Percentiles rank a stretch among this genome's conserved stretches.
Evolutionary conservation across 257 asterid species (phyloP).

Genomic region (Salvia rosmarinus): DNA sequence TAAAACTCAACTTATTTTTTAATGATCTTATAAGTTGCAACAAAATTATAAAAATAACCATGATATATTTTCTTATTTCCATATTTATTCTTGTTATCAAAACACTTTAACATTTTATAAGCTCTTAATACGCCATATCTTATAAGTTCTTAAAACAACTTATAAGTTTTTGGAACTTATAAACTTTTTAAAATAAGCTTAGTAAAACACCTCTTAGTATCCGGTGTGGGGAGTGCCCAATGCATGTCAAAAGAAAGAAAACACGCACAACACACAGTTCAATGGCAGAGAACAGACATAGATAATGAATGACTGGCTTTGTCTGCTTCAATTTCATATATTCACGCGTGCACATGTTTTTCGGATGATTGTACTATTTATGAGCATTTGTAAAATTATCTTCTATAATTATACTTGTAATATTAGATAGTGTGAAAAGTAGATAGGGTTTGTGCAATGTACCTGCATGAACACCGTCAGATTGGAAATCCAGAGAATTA

Average conservation of each 20-base stretch:
- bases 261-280: constrained; percentile 16
- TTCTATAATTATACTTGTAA: background rate
- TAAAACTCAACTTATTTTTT: too few species aligned
- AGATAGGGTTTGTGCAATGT: constrained; percentile 19
- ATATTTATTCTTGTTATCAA: too few species aligned
- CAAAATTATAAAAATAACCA: too few species aligned
- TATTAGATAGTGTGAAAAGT: background rate
- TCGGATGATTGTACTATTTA: background rate
- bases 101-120: too few species aligned
- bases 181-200: too few species aligned
- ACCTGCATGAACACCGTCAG: constrained; percentile 73
- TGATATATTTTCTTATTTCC: too few species aligned
- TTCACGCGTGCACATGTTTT: background rate
- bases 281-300: constrained; percentile 12
- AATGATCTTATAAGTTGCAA: too few species aligned
- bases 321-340: background rate
- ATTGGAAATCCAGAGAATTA: constrained; percentile 50
- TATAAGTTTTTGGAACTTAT: too few species aligned
- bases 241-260: background rate
- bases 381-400: background rate
- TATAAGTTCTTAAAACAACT: too few species aligned
- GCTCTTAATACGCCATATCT: too few species aligned
- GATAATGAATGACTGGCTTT: constrained; percentile 27
- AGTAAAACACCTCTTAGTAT: too few species aligned
- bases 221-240: constrained; percentile 7